phyloP scores from a whole-genome alignment of 176 grass and related monocot species.

The Chloris gayana region DNA sequence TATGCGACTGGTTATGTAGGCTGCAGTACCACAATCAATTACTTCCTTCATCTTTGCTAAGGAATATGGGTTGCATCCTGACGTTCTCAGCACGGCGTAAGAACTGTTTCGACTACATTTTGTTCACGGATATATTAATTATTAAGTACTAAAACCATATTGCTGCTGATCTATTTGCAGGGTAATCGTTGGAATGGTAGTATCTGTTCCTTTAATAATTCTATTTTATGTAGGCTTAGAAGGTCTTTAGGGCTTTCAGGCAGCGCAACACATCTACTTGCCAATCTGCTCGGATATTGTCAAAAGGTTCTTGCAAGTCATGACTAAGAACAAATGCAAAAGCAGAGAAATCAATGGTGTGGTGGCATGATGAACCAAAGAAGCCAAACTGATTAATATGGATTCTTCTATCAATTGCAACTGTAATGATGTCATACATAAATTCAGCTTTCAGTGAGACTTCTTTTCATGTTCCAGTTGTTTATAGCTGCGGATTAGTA shows the following conservation, averaged over 20 bases:
- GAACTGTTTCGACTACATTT: conserved; percentile 34
- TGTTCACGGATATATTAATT: conserved; percentile 18
- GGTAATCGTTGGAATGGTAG: conserved; percentile 90
- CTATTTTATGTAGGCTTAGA: conserved; percentile 70
- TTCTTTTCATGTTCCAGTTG: no score
- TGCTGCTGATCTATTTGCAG: conserved; percentile 53
- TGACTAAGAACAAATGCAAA: no score
- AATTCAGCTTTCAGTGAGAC: no score
- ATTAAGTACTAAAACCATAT: conserved; percentile 32
- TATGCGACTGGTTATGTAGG: conserved; percentile 49
- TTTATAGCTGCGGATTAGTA: no score
- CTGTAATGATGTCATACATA: no score
- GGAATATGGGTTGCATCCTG: conserved; percentile 86
- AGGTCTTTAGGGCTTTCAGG: conserved; percentile 62
- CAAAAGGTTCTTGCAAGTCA: no score
- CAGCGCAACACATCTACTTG: neutral
- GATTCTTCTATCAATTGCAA: no score
- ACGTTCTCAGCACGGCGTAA: conserved; percentile 93
- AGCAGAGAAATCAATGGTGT: no score
- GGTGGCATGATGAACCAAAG: no score
- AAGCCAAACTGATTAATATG: no score
- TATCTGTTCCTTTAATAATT: conserved; percentile 73
- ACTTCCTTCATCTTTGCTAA: conserved; percentile 89
- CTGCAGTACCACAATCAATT: conserved; percentile 92
- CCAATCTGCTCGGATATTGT: no score